Evolutionary conservation across 805 yeast genomes (phyloP), one percentile per base, ranked within the genome.

Genomic region (Kazachstania viticola): DNA sequence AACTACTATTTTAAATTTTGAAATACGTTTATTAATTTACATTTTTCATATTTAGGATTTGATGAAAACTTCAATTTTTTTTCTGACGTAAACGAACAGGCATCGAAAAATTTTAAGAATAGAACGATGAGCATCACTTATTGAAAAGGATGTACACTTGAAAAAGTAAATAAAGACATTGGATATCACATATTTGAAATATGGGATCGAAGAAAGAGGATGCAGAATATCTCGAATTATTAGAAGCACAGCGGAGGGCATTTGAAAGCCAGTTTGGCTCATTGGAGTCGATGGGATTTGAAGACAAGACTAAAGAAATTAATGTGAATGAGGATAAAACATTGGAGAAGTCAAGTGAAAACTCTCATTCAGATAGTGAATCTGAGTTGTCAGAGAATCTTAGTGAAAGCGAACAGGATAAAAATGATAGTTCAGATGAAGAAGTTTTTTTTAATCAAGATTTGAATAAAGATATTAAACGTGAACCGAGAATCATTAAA

Each of bases 201-300:
- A n/a, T n/a, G n/a, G n/a, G n/a, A n/a, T n/a, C n/a, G n/a, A n/a
- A n/a, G n/a, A n/a, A n/a, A 4, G n/a, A 37, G 15, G 48, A 45
- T 19, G 51, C 38, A 15, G 46, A 42, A 1, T 48, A 52, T 27
- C 28, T 41, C 14, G 39, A 31, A 25, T 42, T 41, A 21, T 35
- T 74, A 50, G 80, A 73, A 45, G 42, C 60, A 15, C 80, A 75
- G 45, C 56, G 82, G 34, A 48, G 58, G 16, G 70, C 72, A 24
- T 75, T 75, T 46, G 82, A 75, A 44, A 70, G 71, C 3, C 80
- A 73, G 51, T 75, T 75, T 46, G 81, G 81, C 0, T 56, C 69
- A 3, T 43, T 75, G 9, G 79, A 71, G 42, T 57, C 58, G 2
- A 51, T 74, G 65, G 75, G 76, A 4, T 69, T 52, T 38, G 61